Evolutionary conservation across 768 basidiomycete species (phyloP).

Genomic region (Krasilnikovozyma curviuscula): DNA sequence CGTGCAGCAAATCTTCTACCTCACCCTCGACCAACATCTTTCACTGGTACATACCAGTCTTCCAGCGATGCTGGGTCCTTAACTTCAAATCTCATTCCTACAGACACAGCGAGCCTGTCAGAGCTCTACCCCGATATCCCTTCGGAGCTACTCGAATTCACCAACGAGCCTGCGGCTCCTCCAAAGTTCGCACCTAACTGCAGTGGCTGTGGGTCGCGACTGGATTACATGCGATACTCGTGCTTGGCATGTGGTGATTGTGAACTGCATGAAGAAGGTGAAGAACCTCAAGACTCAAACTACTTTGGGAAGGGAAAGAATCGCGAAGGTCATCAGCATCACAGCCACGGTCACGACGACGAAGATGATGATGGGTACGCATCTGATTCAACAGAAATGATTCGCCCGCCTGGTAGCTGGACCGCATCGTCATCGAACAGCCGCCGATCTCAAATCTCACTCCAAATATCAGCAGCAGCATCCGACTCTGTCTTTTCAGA

Average conservation of each 20-base stretch:
- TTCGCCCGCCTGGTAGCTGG: conserved; percentile 1
- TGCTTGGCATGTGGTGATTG: conserved; percentile 74
- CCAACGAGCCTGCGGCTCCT: conserved; percentile 32
- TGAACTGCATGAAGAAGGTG: too few relatives aligned
- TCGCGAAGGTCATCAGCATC: background rate
- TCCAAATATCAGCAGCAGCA: background rate
- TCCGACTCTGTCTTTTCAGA: background rate
- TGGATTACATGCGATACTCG: conserved; percentile 74
- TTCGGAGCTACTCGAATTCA: conserved; percentile 9
- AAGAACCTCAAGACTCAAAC: too few relatives aligned
- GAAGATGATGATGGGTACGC: conserved; percentile 11
- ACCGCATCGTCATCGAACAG: background rate
- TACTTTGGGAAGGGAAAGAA: too few relatives aligned
- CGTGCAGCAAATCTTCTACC: background rate
- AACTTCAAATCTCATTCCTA: background rate
- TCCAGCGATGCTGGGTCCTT: too few relatives aligned
- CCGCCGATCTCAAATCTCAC: background rate
- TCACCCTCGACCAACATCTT: background rate
- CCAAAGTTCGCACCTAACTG: conserved; percentile 40
- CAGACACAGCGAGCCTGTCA: background rate
- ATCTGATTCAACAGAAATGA: conserved; percentile 7
- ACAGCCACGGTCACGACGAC: background rate
- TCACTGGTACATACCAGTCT: too few relatives aligned
- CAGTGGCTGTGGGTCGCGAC: conserved; percentile 52
- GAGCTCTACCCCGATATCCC: conserved; percentile 6